Evolutionary conservation across 192 early-diverging fungal genomes (phyloP).

Genomic region (Mortierella hygrophila): DNA sequence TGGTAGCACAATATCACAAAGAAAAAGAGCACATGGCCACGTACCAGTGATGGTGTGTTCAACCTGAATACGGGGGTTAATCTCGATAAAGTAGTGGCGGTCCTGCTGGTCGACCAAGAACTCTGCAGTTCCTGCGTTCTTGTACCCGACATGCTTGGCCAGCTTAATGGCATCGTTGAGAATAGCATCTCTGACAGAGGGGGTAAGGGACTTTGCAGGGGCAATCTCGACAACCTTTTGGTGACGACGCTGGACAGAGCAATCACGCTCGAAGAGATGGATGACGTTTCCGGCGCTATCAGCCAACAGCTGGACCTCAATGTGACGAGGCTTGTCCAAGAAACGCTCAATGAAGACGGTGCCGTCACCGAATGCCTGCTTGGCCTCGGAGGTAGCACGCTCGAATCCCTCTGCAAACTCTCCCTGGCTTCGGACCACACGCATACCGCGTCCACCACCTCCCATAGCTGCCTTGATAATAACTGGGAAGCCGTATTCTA

Average conservation of each 20-base stretch:
- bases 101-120: conserved; percentile 92
- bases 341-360: conserved; percentile 97
- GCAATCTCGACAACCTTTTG: conserved; percentile 98
- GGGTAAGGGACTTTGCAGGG: conserved; percentile 81
- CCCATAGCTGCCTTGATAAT: conserved; percentile 99
- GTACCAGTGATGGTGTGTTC: conserved; percentile 93
- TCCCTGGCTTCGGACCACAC: conserved; percentile 84
- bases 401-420: conserved; percentile 85
- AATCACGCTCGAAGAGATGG: conserved; percentile 96
- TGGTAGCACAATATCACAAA: neutral
- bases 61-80: conserved; percentile 98
- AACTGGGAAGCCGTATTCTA: conserved; percentile 88
- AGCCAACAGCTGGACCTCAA: conserved; percentile 97
- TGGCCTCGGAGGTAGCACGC: conserved; percentile 89
- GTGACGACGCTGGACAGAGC: conserved; percentile 96
- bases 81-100: conserved; percentile 97
- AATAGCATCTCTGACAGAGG: conserved; percentile 79
- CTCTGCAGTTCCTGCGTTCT: conserved; percentile 97
- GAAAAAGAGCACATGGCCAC: neutral
- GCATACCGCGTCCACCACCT: conserved; percentile 97
- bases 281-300: conserved; percentile 89
- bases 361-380: conserved; percentile 95
- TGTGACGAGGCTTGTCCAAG: conserved; percentile 91
- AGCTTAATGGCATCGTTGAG: conserved; percentile 93
- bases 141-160: conserved; percentile 89